Conservation (phyloP, 495 filamentous ascomycete genomes). For the Rostrohypoxylon terebratum region DNA sequence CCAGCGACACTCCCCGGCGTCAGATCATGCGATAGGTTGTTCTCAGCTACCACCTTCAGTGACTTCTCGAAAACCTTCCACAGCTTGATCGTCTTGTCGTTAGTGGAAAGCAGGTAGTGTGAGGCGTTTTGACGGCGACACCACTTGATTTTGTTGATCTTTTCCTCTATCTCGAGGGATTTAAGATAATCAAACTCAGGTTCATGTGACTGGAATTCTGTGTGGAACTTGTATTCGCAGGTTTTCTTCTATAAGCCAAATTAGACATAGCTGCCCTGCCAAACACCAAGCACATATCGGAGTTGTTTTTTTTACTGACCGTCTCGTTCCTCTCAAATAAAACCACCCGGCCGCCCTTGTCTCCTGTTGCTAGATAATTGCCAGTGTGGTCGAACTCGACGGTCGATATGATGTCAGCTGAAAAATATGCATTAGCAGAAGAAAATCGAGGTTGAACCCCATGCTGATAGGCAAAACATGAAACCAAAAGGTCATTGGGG, state of each 20-base stretch:
- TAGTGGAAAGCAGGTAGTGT: constrained; percentile 97
- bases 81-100: constrained; percentile 99
- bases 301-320: constrained; percentile 64
- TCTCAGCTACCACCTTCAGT: constrained; percentile 97
- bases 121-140: constrained; percentile 97
- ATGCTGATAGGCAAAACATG: constrained; percentile 11
- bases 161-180: constrained; percentile 99
- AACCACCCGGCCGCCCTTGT: constrained; percentile 97
- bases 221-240: constrained; percentile 99
- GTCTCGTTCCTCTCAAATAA: constrained; percentile 98
- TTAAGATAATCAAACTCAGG: constrained; percentile 99
- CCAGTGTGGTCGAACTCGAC: constrained; percentile 99
- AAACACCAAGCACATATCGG: constrained; percentile 23
- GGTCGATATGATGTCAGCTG: constrained; percentile 99
- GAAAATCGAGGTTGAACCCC: neutral
- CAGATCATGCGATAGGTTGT: constrained; percentile 95
- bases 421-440: constrained; percentile 44
- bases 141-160: constrained; percentile 99
- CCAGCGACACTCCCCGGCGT: constrained; percentile 82
- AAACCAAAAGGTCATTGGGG: constrained; percentile 1
- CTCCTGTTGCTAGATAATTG: constrained; percentile 96
- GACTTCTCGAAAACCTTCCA: constrained; percentile 99
- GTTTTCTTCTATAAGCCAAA: constrained; percentile 90
- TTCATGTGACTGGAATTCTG: constrained; percentile 99
- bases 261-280: constrained; percentile 43